These are phyloP conservation scores for Wickerhamiella occidentalis DNA, from an alignment of 805 yeast genomes.

Conservation along the genomic window DNA sequence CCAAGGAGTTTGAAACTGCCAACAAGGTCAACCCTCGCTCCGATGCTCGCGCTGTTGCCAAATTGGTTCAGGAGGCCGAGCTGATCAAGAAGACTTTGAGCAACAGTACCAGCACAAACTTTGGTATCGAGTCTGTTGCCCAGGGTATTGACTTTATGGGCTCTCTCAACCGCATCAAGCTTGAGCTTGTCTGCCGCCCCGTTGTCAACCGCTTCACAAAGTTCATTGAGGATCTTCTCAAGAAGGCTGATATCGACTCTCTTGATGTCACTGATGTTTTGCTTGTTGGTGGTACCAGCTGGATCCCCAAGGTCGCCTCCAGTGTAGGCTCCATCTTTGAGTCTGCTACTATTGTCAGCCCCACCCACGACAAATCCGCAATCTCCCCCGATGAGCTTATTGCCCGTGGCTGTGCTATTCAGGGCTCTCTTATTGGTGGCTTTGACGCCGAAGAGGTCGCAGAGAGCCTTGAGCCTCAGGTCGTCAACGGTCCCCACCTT, in stretches of 20 bases:
- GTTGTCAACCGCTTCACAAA: slow-evolving; percentile 63
- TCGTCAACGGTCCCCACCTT: slow-evolving; percentile 79
- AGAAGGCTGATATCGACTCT: slow-evolving; percentile 72
- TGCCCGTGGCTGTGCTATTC: slow-evolving; percentile 93
- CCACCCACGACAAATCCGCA: slow-evolving; percentile 62
- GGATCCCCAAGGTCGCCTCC: slow-evolving; percentile 80
- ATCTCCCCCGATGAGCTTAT: slow-evolving; percentile 78
- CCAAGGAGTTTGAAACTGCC: slow-evolving; percentile 90
- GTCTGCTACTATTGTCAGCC: slow-evolving; percentile 59
- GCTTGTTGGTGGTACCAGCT: slow-evolving; percentile 86
- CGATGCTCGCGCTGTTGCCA: slow-evolving; percentile 77
- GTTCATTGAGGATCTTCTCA: slow-evolving; percentile 62
- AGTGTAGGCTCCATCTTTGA: slow-evolving; percentile 57
- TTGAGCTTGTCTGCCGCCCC: slow-evolving; percentile 72
- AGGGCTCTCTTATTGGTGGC: slow-evolving; percentile 72
- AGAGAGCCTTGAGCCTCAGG: slow-evolving; percentile 73
- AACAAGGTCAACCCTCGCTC: slow-evolving; percentile 65
- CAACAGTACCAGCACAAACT: slow-evolving; percentile 75
- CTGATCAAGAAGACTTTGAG: slow-evolving; percentile 83
- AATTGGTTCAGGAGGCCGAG: slow-evolving; percentile 71
- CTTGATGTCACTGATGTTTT: slow-evolving; percentile 84
- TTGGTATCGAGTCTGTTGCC: slow-evolving; percentile 88
- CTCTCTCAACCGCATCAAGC: slow-evolving; percentile 85
- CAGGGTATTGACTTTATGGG: slow-evolving; percentile 92
- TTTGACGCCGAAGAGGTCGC: slow-evolving; percentile 74